Evolutionary conservation across 2,329 filamentous ascomycete species (phyloP), one percentile per base, ranked within the genome.

Genomic region (Curvularia sp.): DNA sequence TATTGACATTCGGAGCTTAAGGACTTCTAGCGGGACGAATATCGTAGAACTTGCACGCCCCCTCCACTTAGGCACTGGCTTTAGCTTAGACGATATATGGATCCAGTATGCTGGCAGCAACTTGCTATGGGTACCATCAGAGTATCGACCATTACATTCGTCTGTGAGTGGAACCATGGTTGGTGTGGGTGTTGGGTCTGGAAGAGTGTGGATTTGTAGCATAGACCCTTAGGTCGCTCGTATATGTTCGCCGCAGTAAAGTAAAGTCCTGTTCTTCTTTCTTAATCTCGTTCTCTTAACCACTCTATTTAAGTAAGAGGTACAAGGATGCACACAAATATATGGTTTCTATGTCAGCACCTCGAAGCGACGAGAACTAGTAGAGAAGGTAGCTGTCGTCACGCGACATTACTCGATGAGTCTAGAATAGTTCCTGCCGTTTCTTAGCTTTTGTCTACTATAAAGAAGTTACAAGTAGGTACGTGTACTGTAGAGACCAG

Each of bases 71-170:
- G 60, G 49, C 39, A 27, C 41, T 21, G 55, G 49, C 38, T 12
- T 69, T n/a, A 66, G 62, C 49, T 50, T 53, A 58, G 60, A 63
- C 41, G 23, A 50, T 3, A 60, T 46, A 59, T 70, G 60, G 67
- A 67, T 70, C 19, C 64, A 45, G 39, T 41, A 63, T 58, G 49
- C 53, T 39, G 51, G 50, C 13, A 47, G 63, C 42, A 67, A 67
- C 23, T 30, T 68, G 28, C 50, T 70, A 9, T 68, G 59, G 63
- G 19, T 70, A 47, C 67, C 64, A 10, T 63, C 55, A 56, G 65
- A 70, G 60, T 69, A 69, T 63, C 63, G 65, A 21, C 59, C 60
- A 28, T 65, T 52, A 36, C 59, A 49, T 32, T 69, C 56, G 51
- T 41, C 56, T 43, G 51, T 69, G 36, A 57, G 47, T 21, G 56